Conservation (phyloP, 208 protist genomes). For the Porcisia hertigi region DNA sequence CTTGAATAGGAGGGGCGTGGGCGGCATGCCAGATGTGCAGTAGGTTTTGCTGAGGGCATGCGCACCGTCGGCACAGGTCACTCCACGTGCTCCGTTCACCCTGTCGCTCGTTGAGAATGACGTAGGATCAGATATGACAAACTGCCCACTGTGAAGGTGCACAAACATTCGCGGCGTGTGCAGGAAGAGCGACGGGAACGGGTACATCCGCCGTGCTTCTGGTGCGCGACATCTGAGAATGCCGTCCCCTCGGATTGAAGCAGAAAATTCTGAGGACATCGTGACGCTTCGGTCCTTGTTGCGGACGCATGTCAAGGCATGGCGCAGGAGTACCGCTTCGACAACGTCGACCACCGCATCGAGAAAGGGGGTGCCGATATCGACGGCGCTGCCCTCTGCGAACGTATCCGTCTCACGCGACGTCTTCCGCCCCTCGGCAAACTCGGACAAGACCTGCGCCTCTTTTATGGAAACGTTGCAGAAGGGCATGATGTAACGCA, state of each 20-base stretch:
- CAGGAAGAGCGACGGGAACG: slow-evolving; percentile 63
- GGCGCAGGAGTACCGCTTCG: slow-evolving; percentile 18
- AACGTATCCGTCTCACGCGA: neutral
- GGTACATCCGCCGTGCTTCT: slow-evolving; percentile 28
- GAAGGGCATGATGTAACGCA: slow-evolving; percentile 29
- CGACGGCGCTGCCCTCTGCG: neutral
- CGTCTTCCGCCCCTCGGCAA: neutral
- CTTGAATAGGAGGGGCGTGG: slow-evolving; percentile 6
- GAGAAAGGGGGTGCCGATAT: slow-evolving; percentile 22
- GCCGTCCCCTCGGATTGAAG: neutral
- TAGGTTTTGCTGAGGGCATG: slow-evolving; percentile 2
- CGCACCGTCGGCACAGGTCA: neutral
- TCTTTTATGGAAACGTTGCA: slow-evolving; percentile 36
- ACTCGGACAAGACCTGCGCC: slow-evolving; percentile 12
- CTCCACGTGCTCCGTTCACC: neutral
- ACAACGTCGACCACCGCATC: slow-evolving; percentile 24
- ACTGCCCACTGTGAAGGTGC: neutral
- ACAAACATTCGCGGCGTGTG: slow-evolving; percentile 32
- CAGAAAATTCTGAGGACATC: neutral
- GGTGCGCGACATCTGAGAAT: neutral
- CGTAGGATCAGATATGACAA: no score
- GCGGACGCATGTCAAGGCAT: slow-evolving; percentile 13
- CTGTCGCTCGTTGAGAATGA: neutral
- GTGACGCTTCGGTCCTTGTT: neutral
- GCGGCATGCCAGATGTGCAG: slow-evolving; percentile 13